Evolutionary conservation across 2,329 filamentous ascomycete species (phyloP).

Genomic region (Chaetomiaceae sp.): DNA sequence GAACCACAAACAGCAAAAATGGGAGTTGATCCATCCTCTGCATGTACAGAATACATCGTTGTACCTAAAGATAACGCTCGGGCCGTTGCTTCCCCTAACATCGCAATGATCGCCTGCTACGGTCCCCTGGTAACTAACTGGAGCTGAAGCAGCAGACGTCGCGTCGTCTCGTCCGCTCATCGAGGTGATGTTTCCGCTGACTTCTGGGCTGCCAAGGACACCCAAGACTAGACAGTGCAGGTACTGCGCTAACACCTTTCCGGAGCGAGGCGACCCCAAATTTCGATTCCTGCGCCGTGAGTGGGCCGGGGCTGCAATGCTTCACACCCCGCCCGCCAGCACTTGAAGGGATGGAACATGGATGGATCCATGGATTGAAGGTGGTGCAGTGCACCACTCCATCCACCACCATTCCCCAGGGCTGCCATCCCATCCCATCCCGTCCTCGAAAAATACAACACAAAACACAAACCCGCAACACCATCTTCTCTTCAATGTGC

Average conservation of each 20-base stretch:
- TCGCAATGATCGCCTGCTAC: not conserved
- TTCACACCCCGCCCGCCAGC: slow-evolving; percentile 22
- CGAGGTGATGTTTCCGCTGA: not conserved
- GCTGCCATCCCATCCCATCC: not conserved
- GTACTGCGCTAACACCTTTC: slow-evolving; percentile 1
- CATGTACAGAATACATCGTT: no score
- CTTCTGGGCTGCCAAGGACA: not conserved
- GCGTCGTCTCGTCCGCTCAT: no score
- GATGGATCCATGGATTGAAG: not conserved
- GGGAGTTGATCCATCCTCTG: no score
- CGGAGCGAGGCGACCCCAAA: slow-evolving; percentile 12
- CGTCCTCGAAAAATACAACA: slow-evolving; percentile 11
- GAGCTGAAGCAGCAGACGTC: no score
- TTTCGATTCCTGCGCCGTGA: slow-evolving; percentile 17
- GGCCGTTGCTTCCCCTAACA: no score
- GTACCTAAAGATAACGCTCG: no score
- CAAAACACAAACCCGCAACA: slow-evolving; percentile 8
- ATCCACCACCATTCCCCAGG: no score
- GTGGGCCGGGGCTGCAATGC: slow-evolving; percentile 17
- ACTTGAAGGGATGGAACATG: not conserved
- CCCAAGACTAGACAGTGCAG: slow-evolving; percentile 1
- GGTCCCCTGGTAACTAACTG: no score
- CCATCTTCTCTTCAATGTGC: slow-evolving; percentile 6
- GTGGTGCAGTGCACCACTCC: no score
- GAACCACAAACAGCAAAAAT: no score